A percentile compares a stretch with the other conserved stretches of the same genome.
phyloP scores from a whole-genome alignment of 2,329 filamentous ascomycete genomes.

The Colletotrichum higginsianum region DNA sequence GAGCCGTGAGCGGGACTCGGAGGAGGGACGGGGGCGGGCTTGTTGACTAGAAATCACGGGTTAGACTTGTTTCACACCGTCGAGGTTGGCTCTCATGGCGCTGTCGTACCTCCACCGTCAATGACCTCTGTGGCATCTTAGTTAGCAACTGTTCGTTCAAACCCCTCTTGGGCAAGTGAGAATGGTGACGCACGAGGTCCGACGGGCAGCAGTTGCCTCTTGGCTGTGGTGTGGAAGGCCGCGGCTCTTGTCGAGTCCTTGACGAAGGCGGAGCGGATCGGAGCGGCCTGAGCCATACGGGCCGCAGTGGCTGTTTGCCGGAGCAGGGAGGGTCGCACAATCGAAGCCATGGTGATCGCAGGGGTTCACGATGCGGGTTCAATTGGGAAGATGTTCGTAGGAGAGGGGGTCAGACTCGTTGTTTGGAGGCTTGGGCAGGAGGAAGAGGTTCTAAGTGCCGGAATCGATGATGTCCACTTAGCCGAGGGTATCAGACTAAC shows the following conservation, averaged over 20 bases:
- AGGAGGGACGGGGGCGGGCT: conserved; percentile 82
- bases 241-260: conserved; percentile 70
- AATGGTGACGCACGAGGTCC: conserved; percentile 79
- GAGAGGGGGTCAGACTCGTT: conserved; percentile 23
- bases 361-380: conserved; percentile 28
- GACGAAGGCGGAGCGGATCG: conserved; percentile 45
- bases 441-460: conserved; percentile 38
- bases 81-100: conserved; percentile 15
- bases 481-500: conserved; percentile 60
- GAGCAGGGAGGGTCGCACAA: conserved; percentile 69
- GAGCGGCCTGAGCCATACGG: conserved; percentile 54
- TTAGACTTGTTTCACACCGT: conserved; percentile 25
- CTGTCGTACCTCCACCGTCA: conserved; percentile 77
- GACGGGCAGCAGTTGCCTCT: conserved; percentile 83
- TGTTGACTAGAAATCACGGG: conserved; percentile 77
- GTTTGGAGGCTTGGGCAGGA: conserved; percentile 36
- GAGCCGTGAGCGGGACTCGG: conserved; percentile 86
- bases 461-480: conserved; percentile 52
- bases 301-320: conserved; percentile 65
- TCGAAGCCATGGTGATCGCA: conserved; percentile 66
- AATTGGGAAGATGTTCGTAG: conserved; percentile 34
- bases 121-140: conserved; percentile 72
- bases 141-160: conserved; percentile 58
- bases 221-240: conserved; percentile 88
- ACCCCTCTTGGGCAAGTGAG: conserved; percentile 5